Evolutionary conservation across 2,329 filamentous ascomycete species (phyloP).

Genomic region (Lachnellula subtilissima): DNA sequence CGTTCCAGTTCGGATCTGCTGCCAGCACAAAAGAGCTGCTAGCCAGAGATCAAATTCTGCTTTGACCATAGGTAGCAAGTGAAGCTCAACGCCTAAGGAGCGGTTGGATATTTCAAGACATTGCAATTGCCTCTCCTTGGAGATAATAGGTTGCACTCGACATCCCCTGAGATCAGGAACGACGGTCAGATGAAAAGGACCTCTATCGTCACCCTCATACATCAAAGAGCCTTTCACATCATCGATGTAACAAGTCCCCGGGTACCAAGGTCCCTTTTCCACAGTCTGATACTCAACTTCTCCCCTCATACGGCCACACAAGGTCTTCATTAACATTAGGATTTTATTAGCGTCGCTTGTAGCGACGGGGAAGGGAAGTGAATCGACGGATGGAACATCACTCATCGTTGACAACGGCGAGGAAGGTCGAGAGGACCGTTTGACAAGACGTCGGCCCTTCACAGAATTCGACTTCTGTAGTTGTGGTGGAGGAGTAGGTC

Average conservation of each 20-base stretch:
- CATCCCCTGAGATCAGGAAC: conserved; percentile 73
- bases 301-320: conserved; percentile 76
- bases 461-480: conserved; percentile 30
- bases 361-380: conserved; percentile 53
- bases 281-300: conserved; percentile 67
- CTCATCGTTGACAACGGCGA: conserved; percentile 44
- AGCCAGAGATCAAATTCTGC: conserved; percentile 76
- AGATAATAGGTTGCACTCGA: conserved; percentile 55
- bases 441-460: conserved; percentile 51
- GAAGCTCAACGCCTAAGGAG: conserved; percentile 53
- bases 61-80: conserved; percentile 58
- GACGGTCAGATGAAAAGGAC: conserved; percentile 59
- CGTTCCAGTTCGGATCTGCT: conserved; percentile 59
- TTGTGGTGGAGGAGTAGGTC: conserved; percentile 31
- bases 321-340: conserved; percentile 68
- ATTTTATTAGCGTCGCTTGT: conserved; percentile 68
- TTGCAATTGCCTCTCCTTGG: conserved; percentile 39
- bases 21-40: conserved; percentile 76
- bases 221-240: conserved; percentile 70
- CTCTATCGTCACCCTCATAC: conserved; percentile 65
- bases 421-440: conserved; percentile 50
- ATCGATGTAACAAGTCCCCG: conserved; percentile 73
- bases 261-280: conserved; percentile 57
- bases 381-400: conserved; percentile 54
- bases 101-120: conserved; percentile 53